phyloP scores from a whole-genome alignment of 129 eudicot genomes.

The Solidago caesia region DNA sequence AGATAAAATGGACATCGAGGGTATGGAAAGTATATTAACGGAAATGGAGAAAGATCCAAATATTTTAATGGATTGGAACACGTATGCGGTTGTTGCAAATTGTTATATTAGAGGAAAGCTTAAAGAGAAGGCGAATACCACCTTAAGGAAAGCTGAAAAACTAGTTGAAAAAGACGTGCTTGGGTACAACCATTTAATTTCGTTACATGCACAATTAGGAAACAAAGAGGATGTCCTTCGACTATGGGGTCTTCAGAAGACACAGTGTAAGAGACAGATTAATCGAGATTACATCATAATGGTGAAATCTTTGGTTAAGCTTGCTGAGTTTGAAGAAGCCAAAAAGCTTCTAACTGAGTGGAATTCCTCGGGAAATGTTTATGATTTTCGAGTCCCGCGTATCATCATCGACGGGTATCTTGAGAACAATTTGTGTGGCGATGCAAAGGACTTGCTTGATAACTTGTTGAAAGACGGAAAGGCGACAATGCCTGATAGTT shows the following conservation, averaged over 20 bases:
- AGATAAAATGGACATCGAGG: constrained; percentile 44
- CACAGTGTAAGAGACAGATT: constrained; percentile 48
- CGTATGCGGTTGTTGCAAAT: constrained; percentile 77
- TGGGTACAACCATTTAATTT: constrained; percentile 70
- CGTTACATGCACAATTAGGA: constrained; percentile 60
- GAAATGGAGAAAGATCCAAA: constrained; percentile 72
- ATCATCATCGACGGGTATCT: constrained; percentile 40
- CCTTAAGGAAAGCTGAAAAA: constrained; percentile 65
- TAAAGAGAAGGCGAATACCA: constrained; percentile 45
- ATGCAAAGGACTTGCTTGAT: constrained; percentile 58
- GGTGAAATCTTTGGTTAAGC: constrained; percentile 52
- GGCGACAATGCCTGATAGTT: constrained; percentile 37
- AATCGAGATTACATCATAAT: constrained; percentile 60
- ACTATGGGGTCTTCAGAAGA: constrained; percentile 66
- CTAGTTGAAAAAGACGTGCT: constrained; percentile 51
- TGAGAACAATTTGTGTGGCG: constrained; percentile 43
- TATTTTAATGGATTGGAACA: constrained; percentile 78
- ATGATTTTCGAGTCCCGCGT: constrained; percentile 61
- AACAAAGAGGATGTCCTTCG: constrained; percentile 59
- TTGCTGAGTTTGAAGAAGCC: constrained; percentile 63
- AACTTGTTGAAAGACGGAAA: constrained; percentile 34
- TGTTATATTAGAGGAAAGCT: constrained; percentile 47
- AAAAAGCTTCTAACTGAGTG: constrained; percentile 63
- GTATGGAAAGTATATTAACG: constrained; percentile 53
- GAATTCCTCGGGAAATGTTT: constrained; percentile 63